phyloP scores from a whole-genome alignment of 2,329 filamentous ascomycete species.

The Talaromyces sp. region DNA sequence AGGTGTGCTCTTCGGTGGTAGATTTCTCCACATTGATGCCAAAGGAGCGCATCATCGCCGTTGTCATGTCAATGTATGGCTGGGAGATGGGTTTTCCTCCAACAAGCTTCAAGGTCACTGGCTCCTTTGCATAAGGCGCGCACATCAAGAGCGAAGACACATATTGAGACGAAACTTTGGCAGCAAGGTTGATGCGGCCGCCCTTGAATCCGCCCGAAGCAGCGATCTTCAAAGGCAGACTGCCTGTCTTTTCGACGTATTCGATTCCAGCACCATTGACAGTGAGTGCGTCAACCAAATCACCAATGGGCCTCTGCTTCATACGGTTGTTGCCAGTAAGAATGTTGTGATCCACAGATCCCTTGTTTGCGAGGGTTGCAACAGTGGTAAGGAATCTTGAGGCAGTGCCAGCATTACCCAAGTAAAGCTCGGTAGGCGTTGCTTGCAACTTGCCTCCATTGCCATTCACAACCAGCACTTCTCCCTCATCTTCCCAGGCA shows the following conservation, averaged over 20 bases:
- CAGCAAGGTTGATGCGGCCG: conserved; percentile 83
- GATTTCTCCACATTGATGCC: conserved; percentile 77
- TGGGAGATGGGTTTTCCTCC: conserved; percentile 98
- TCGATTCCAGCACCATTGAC: conserved; percentile 82
- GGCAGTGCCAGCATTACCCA: conserved; percentile 94
- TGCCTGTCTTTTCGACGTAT: conserved; percentile 77
- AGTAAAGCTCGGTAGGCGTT: conserved; percentile 71
- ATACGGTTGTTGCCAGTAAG: conserved; percentile 93
- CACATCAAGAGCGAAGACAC: conserved; percentile 96
- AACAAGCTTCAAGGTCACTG: conserved; percentile 82
- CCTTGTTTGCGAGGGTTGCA: conserved; percentile 70
- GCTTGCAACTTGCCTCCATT: conserved; percentile 83
- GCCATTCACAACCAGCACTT: conserved; percentile 80
- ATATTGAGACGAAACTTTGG: conserved; percentile 97
- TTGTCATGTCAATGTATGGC: conserved; percentile 97
- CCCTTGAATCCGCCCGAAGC: conserved; percentile 79
- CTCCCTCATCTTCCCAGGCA: conserved; percentile 91
- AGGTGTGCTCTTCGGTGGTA: conserved; percentile 76
- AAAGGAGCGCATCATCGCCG: conserved; percentile 93
- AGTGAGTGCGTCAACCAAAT: conserved; percentile 83
- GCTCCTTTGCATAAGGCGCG: conserved; percentile 90
- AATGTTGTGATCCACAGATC: conserved; percentile 61
- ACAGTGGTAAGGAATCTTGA: conserved; percentile 93
- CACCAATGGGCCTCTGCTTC: conserved; percentile 91
- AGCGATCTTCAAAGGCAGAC: conserved; percentile 75